A percentile compares a stretch with the other conserved stretches of the same genome.
Conservation (phyloP, 345 rosid genomes). For the Brassica juncea region DNA sequence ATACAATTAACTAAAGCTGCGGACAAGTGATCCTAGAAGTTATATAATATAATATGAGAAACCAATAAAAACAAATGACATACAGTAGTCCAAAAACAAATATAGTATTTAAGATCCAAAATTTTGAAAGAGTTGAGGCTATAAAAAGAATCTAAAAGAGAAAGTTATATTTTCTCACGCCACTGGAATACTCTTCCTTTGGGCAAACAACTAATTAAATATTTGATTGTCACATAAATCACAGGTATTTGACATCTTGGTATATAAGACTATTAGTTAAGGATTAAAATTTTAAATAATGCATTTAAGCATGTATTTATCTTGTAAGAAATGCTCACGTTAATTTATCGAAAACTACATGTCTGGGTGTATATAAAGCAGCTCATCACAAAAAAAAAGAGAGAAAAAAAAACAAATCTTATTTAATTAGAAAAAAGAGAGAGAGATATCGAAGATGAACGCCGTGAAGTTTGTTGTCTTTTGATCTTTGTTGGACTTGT, state of each 20-base stretch:
- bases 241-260: constrained; percentile 3
- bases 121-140: background rate
- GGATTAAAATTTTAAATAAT: background rate
- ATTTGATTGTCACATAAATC: background rate
- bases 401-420: background rate
- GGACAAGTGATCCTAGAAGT: no score
- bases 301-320: background rate
- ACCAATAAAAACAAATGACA: no score
- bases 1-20: no score
- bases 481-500: constrained; percentile 12
- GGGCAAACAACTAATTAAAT: background rate
- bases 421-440: background rate
- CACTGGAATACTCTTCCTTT: background rate
- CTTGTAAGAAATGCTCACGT: background rate
- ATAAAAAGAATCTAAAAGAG: background rate
- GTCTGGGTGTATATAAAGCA: background rate
- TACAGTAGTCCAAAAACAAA: no score
- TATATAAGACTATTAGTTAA: background rate
- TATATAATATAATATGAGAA: no score
- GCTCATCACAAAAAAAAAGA: background rate
- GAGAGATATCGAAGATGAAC: constrained; percentile 10
- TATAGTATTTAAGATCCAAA: no score
- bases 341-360: background rate
- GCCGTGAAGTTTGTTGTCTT: background rate
- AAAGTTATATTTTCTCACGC: background rate